These are phyloP conservation scores for Geotrichum aggregatum DNA, from an alignment of 1,139 yeast species.

Conservation along the genomic window DNA sequence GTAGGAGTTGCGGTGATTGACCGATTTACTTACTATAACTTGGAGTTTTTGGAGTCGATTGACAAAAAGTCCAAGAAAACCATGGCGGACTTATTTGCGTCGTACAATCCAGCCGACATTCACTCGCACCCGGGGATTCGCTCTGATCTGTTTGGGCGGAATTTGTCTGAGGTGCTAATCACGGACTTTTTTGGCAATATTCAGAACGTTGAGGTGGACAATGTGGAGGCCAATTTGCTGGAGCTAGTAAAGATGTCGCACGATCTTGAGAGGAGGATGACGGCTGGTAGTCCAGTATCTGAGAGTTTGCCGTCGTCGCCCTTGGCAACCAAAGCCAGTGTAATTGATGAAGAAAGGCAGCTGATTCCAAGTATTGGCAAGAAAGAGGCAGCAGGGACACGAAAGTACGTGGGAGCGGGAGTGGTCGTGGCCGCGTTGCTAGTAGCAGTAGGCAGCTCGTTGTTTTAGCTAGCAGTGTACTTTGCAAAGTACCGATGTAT, in stretches of 20 bases:
- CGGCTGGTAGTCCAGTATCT: not conserved
- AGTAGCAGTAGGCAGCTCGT: not conserved
- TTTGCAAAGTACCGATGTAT: no score
- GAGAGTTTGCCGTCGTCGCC: not conserved
- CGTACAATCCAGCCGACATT: constrained; percentile 76
- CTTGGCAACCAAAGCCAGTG: not conserved
- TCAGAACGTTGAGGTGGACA: constrained; percentile 72
- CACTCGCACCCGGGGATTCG: constrained; percentile 92
- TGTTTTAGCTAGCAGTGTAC: no score
- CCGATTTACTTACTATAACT: constrained; percentile 85
- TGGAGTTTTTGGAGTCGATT: constrained; percentile 78
- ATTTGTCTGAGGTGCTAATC: constrained; percentile 63
- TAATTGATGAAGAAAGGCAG: not conserved
- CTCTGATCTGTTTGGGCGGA: constrained; percentile 68
- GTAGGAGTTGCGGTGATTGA: constrained; percentile 98
- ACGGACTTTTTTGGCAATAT: constrained; percentile 96
- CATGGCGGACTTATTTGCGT: constrained; percentile 75
- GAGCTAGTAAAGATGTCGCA: constrained; percentile 11
- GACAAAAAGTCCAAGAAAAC: constrained; percentile 72
- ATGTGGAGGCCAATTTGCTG: constrained; percentile 39
- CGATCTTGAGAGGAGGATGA: constrained; percentile 3
- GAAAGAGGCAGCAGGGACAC: not conserved
- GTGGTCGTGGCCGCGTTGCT: not conserved
- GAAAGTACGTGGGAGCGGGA: constrained; percentile 6
- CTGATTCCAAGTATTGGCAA: constrained; percentile 1